These are phyloP conservation scores for Verbascum thapsus DNA, from an alignment of 257 asterid species.

Conservation along the genomic window DNA sequence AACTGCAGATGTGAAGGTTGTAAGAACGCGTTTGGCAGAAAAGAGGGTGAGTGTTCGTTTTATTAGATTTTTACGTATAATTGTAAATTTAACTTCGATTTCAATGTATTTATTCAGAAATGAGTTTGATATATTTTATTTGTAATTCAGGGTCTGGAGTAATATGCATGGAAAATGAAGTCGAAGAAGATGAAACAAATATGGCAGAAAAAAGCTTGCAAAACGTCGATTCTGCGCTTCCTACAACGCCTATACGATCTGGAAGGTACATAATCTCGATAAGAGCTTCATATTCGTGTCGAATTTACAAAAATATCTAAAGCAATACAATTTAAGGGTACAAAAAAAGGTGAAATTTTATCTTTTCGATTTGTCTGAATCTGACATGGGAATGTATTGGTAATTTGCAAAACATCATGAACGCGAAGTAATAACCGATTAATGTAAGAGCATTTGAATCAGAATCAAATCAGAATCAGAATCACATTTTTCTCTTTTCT, in stretches of 20 bases:
- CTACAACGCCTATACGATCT: constrained; percentile 66
- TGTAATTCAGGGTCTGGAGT: constrained; percentile 37
- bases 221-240: constrained; percentile 52
- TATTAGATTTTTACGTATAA: background rate
- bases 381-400: too few relatives aligned
- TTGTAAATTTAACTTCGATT: background rate
- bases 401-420: too few relatives aligned
- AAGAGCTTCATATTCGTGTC: background rate
- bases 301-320: too few relatives aligned
- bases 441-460: too few relatives aligned
- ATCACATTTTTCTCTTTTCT: too few relatives aligned
- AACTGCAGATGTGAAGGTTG: constrained; percentile 98
- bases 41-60: constrained; percentile 62
- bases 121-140: too few relatives aligned
- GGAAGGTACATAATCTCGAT: constrained; percentile 49
- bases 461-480: too few relatives aligned
- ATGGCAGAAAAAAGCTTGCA: constrained; percentile 39
- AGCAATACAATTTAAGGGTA: too few relatives aligned
- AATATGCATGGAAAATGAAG: constrained; percentile 59
- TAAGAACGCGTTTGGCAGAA: constrained; percentile 84
- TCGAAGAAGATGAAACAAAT: constrained; percentile 68
- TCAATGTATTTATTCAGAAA: background rate
- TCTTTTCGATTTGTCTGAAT: too few relatives aligned
- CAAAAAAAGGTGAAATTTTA: too few relatives aligned
- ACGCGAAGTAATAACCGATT: too few relatives aligned